Percentiles rank a stretch among this genome's conserved stretches.
phyloP scores from a whole-genome alignment of 31 red algal species.

The Bonnemaisonia californica region DNA sequence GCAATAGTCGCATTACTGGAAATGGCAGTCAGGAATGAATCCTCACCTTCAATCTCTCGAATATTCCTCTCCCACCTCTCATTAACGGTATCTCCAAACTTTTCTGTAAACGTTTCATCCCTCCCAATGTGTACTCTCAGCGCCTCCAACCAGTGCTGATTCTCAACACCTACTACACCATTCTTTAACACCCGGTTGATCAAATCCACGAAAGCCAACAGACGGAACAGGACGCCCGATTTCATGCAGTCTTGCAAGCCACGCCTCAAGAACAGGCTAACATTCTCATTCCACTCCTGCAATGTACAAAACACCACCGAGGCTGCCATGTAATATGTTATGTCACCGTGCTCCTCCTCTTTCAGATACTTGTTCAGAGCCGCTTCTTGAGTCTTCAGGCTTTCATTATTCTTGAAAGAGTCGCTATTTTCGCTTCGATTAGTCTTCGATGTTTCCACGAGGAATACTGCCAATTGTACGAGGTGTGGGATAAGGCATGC shows the following conservation, averaged over 20 bases:
- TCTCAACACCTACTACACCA: neutral
- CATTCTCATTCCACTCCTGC: constrained; percentile 33
- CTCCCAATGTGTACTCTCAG: constrained; percentile 38
- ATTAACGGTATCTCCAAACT: constrained; percentile 55
- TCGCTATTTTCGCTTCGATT: constrained; percentile 1
- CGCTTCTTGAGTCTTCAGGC: constrained; percentile 39
- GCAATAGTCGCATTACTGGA: constrained; percentile 5
- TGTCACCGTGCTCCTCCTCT: constrained; percentile 61
- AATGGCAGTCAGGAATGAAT: constrained; percentile 28
- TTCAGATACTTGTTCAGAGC: constrained; percentile 49
- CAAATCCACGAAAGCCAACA: constrained; percentile 55
- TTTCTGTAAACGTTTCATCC: constrained; percentile 54
- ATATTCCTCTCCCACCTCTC: constrained; percentile 55
- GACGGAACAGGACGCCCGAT: constrained; percentile 29
- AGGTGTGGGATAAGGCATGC: constrained; percentile 57
- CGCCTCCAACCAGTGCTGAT: constrained; percentile 40
- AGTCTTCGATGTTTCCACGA: constrained; percentile 31
- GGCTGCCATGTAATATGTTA: constrained; percentile 60
- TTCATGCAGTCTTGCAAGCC: constrained; percentile 41
- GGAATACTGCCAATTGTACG: constrained; percentile 52
- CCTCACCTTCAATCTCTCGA: constrained; percentile 27
- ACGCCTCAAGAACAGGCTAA: constrained; percentile 27
- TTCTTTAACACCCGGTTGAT: constrained; percentile 61
- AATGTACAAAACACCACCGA: constrained; percentile 29
- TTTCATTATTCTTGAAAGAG: constrained; percentile 18